Evolutionary conservation across 2,329 filamentous ascomycete genomes (phyloP), one percentile per base, ranked within the genome.

Genomic region (Basipetospora chlamydospora): DNA sequence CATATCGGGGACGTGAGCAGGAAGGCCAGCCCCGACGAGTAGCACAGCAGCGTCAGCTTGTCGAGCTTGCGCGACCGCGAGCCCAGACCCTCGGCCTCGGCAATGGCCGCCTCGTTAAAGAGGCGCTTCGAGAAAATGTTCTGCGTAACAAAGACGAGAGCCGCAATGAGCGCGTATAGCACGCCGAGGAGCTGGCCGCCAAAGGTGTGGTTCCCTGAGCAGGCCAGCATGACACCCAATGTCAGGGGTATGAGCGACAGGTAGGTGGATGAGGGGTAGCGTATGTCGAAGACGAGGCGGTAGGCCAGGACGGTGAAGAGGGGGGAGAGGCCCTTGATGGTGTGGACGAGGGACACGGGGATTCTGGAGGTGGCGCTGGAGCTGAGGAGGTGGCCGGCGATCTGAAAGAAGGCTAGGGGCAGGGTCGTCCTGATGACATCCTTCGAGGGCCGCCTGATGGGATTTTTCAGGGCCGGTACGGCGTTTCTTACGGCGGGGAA

Each of bases 71-170:
- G 76, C 29, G 75, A 71, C 38, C 71, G 70, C 10, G 66, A 59
- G 1, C 70, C 66, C 6, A 46, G 23, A 1, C 72, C 72, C 37
- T 94, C 84, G 6, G 77, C 74, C 57, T 95, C 88, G 2, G 84
- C 82, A 40, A 77, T 77, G 6, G 85, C 80, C 6, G 84, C 85
- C 52, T 95, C 87, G 55, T 95, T 98, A 66, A 98, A 98, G 8
- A 98, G 75, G 45, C 85, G 84, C 59, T 98, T 98, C 15, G 88
- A 96, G 46, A 95, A 93, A 39, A 98, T 98, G 53, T 98, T 98
- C 53, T 98, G 90, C 0, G 86, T 90, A 25, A 98, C 90, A 52
- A 98, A 98, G 44, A 96, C 80, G 39, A 96, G 64, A 6, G 90
- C 85, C n/a, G 85, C 87, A 23, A 84, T 64, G 26, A 98, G 78